Evolutionary conservation across 306 rosid species (phyloP), one percentile per base, ranked within the genome.

Genomic region (Purshia tridentata): DNA sequence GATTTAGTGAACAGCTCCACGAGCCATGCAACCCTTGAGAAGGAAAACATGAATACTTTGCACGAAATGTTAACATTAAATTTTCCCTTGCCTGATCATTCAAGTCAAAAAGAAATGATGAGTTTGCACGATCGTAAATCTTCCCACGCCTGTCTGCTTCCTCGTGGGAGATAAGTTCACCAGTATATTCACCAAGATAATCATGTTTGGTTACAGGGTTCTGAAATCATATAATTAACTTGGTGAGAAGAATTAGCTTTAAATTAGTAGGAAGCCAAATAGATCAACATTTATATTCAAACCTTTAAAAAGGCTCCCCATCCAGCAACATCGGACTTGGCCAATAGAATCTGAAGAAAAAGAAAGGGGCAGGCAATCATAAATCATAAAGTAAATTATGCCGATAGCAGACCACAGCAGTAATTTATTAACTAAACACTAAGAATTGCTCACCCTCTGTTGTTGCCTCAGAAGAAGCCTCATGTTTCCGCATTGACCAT

Each of bases 291-390:
- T 49, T 61, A 70, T 61, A 69, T 74, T 65, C 69, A 11, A 57
- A 94, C 98, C 98, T 94, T 94, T 75, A 94, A 80, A 78, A 94
- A 94, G 49, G 98, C 98, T 75, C 98, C 98, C 98, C 98, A 94
- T 80, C 98, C 98, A 61, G 96, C 95, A 81, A 94, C 89, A 86
- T 94, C 98, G 68, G 98, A 94, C 81, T 88, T 89, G 22, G 87
- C 91, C 84, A 94, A 82, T 71, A 94, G 96, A 85, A 91, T 91
- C 98, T 94, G 86, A 70, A 62, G 48, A 61, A 70, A 73, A 77
- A 78, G 35, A 35, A 63, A 69, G 19, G 70, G 72, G 71, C 57
- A 61, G 45, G 72, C 60, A 77, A 65, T 51, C 53, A 68, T 65
- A 49, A 49, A 18, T 72, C 58, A 82, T 69, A 69, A 45, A 63